These are phyloP conservation scores for Leccinellum rugosiceps DNA, from an alignment of 768 basidiomycete species.

Conservation along the genomic window DNA sequence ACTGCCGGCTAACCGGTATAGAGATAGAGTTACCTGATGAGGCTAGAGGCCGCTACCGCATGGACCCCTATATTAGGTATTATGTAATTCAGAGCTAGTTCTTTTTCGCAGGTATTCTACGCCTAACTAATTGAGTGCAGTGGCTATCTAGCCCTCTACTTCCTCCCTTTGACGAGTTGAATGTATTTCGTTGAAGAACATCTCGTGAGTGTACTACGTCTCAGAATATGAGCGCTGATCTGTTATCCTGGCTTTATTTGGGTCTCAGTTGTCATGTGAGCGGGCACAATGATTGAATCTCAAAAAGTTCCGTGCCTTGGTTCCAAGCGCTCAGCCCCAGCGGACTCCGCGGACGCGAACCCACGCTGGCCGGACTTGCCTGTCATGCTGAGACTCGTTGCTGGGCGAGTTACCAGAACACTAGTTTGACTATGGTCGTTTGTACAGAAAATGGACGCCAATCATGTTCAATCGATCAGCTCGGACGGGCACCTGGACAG, in stretches of 20 bases:
- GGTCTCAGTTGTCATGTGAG: not conserved
- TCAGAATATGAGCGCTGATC: not conserved
- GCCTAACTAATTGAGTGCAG: not conserved
- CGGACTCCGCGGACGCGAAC: not conserved
- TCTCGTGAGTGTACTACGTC: not conserved
- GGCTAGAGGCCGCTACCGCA: too few species aligned
- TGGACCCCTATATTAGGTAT: too few species aligned
- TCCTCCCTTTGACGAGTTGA: not conserved
- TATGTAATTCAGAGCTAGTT: too few species aligned
- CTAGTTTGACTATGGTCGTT: not conserved
- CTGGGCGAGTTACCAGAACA: not conserved
- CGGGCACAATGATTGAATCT: not conserved
- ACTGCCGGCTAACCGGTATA: too few species aligned
- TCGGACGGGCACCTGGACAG: not conserved
- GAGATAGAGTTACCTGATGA: too few species aligned
- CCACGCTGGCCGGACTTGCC: not conserved
- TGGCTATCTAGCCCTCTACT: not conserved
- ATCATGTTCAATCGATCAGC: not conserved
- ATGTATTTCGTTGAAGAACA: not conserved
- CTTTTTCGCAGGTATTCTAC: not conserved
- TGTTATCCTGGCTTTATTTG: not conserved
- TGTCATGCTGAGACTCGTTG: not conserved
- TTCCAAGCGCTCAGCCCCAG: not conserved
- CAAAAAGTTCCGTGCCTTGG: not conserved
- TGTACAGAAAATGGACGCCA: not conserved